Conservation (phyloP, 108 stramenopile genomes). For the Pseudonitzschia pungens region DNA sequence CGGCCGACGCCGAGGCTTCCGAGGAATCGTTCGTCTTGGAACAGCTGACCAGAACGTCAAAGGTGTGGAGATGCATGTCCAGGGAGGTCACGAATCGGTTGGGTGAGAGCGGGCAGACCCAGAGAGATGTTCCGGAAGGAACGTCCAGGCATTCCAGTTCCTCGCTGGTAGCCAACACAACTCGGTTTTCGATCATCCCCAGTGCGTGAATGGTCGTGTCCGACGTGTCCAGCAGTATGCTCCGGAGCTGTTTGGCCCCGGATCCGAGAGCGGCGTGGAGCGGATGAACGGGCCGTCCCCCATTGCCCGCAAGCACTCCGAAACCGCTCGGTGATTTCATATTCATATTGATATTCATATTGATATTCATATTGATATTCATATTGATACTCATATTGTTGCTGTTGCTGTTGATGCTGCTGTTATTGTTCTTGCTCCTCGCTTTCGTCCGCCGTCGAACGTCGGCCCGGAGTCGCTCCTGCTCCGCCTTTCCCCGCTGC, state of each 20-base stretch:
- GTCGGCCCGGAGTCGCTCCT: slow-evolving; percentile 28
- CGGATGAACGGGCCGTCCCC: background rate
- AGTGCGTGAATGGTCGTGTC: slow-evolving; percentile 36
- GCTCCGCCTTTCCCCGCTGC: slow-evolving; percentile 23
- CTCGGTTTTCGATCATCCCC: slow-evolving; percentile 33
- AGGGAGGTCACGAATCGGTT: slow-evolving; percentile 37
- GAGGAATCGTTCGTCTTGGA: background rate
- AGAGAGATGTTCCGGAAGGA: slow-evolving; percentile 28
- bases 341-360: too few relatives aligned
- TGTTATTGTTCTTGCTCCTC: background rate
- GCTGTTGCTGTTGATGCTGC: background rate
- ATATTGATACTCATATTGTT: background rate
- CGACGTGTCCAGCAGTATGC: slow-evolving; percentile 26
- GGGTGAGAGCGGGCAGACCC: slow-evolving; percentile 35
- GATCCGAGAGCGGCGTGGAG: background rate
- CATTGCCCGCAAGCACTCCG: background rate
- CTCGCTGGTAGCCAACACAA: slow-evolving; percentile 30
- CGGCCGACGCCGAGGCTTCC: slow-evolving; percentile 5
- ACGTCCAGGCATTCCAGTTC: slow-evolving; percentile 45
- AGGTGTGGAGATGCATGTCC: slow-evolving; percentile 36
- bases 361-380: too few relatives aligned
- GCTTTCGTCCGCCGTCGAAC: background rate
- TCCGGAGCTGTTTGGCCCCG: background rate
- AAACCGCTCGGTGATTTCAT: too few relatives aligned
- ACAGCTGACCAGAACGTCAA: slow-evolving; percentile 39